phyloP scores from a whole-genome alignment of 2,329 filamentous ascomycete species.

The Clarireedia sp. region DNA sequence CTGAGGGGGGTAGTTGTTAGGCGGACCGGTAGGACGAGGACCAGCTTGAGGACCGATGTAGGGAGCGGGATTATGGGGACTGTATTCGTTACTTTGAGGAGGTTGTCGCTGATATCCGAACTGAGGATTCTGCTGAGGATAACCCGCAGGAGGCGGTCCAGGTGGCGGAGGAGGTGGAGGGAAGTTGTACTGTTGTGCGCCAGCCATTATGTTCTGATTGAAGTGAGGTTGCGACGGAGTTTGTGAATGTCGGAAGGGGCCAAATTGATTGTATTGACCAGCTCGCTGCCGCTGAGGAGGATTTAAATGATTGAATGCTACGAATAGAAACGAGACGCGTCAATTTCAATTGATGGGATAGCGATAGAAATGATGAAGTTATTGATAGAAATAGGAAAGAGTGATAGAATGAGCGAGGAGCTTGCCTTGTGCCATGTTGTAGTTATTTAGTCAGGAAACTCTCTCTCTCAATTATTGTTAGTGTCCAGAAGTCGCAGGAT shows the following conservation, averaged over 20 bases:
- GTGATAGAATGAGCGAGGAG: not conserved
- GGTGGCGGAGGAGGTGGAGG: constrained; percentile 28
- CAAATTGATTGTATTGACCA: not conserved
- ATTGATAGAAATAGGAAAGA: not conserved
- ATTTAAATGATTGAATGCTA: not conserved
- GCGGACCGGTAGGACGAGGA: constrained; percentile 16
- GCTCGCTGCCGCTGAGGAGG: not conserved
- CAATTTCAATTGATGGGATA: not conserved
- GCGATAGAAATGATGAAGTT: not conserved
- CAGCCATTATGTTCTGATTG: constrained; percentile 18
- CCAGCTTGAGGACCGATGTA: constrained; percentile 30
- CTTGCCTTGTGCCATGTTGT: not conserved
- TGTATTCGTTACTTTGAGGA: constrained; percentile 21
- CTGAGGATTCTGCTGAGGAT: constrained; percentile 23
- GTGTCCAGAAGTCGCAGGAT: not conserved
- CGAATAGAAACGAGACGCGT: not conserved
- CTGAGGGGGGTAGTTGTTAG: constrained; percentile 20
- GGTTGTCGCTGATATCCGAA: constrained; percentile 25
- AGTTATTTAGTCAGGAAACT: not conserved
- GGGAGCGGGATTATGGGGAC: constrained; percentile 24
- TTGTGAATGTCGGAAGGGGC: not conserved
- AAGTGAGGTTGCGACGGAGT: not conserved
- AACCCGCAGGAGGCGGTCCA: constrained; percentile 23
- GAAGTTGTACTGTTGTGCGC: constrained; percentile 29
- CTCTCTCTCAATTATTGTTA: not conserved